A percentile compares a stretch with the other conserved stretches of the same genome.
Evolutionary conservation across 106 monocot species (phyloP).

Genomic region (Vanilla planifolia): DNA sequence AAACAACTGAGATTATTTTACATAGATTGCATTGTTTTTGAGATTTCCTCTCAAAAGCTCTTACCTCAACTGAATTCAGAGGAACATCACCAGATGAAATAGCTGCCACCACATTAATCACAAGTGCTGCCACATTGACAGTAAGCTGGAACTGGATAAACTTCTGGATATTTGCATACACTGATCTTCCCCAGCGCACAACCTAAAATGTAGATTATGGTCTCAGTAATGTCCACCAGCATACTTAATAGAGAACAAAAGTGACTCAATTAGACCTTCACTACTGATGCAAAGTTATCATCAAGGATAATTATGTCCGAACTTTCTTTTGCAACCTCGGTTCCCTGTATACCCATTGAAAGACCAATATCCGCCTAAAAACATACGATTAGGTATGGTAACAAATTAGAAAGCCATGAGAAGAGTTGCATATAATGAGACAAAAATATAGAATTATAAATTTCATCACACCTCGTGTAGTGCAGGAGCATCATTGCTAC

Average conservation of each 20-base stretch:
- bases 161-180: slow-evolving; percentile 74
- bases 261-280: slow-evolving; percentile 23
- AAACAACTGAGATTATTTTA: no score
- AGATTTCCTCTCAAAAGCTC: slow-evolving; percentile 2
- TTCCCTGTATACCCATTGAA: slow-evolving; percentile 67
- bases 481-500: slow-evolving; percentile 91
- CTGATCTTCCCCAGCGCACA: slow-evolving; percentile 79
- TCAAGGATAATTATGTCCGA: slow-evolving; percentile 63
- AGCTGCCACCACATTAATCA: slow-evolving; percentile 73
- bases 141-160: slow-evolving; percentile 89
- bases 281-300: slow-evolving; percentile 67
- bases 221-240: neutral
- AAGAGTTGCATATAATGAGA: neutral
- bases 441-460: neutral
- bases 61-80: slow-evolving; percentile 74
- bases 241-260: neutral
- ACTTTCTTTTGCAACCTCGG: slow-evolving; percentile 69
- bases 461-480: slow-evolving; percentile 52
- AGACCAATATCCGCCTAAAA: slow-evolving; percentile 70
- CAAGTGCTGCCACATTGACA: slow-evolving; percentile 71
- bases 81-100: slow-evolving; percentile 63
- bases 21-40: no score
- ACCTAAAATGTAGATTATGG: slow-evolving; percentile 30
- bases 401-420: neutral
- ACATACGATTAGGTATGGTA: neutral